A percentile compares a stretch with the other conserved stretches of the same genome.
Conservation (phyloP, 2,329 filamentous ascomycete genomes). For the Microsporum ferrugineum region DNA sequence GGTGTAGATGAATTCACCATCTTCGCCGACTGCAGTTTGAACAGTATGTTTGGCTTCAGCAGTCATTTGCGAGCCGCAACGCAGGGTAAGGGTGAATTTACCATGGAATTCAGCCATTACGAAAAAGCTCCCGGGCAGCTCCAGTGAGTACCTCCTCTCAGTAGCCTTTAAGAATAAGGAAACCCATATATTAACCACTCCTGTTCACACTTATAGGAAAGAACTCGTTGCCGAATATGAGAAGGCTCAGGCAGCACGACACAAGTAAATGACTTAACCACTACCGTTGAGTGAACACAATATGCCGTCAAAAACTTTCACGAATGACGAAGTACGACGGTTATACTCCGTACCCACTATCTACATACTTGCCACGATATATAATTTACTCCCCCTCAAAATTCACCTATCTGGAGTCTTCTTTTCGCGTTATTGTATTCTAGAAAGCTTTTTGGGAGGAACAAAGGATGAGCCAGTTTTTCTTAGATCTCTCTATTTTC, state of each 20-base stretch:
- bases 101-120: constrained; percentile 98
- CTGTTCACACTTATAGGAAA: constrained; percentile 33
- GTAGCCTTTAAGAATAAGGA: not conserved
- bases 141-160: constrained; percentile 55
- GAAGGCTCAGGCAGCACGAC: constrained; percentile 54
- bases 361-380: not conserved
- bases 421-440: constrained; percentile 16
- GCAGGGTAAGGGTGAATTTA: constrained; percentile 96
- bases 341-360: not conserved
- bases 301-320: not conserved
- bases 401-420: constrained; percentile 11
- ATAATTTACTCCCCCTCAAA: not conserved
- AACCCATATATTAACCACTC: not conserved
- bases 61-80: constrained; percentile 83
- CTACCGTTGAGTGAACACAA: not conserved
- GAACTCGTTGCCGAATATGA: constrained; percentile 57
- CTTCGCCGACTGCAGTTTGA: constrained; percentile 81
- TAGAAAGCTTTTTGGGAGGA: constrained; percentile 14
- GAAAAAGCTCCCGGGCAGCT: constrained; percentile 73
- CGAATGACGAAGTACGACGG: not conserved
- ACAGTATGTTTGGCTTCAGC: constrained; percentile 96
- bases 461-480: not conserved
- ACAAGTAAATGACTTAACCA: constrained; percentile 43
- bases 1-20: constrained; percentile 89
- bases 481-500: not conserved